Evolutionary conservation across 2,329 filamentous ascomycete genomes (phyloP).

Genomic region (Alternaria tenuissima): DNA sequence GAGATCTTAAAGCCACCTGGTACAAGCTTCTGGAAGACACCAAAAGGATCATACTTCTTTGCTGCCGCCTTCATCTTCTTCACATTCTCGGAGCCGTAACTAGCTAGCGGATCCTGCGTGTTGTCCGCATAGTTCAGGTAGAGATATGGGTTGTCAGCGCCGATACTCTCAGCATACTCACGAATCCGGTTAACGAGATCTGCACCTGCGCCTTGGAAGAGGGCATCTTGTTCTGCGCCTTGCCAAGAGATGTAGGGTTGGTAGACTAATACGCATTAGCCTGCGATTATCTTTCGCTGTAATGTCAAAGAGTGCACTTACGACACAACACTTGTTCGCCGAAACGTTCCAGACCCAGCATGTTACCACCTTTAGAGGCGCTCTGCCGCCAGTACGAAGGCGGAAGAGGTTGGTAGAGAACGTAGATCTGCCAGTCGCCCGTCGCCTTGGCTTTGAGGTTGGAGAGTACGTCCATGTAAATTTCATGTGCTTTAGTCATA

Average conservation of each 20-base stretch:
- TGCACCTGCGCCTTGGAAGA: slow-evolving; percentile 30
- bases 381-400: slow-evolving; percentile 48
- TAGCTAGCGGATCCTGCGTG: slow-evolving; percentile 28
- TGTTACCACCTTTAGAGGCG: slow-evolving; percentile 50
- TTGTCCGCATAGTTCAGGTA: slow-evolving; percentile 47
- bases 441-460: slow-evolving; percentile 39
- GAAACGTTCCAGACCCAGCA: slow-evolving; percentile 49
- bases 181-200: slow-evolving; percentile 25
- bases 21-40: slow-evolving; percentile 36
- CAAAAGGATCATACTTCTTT: slow-evolving; percentile 31
- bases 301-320: slow-evolving; percentile 7
- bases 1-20: slow-evolving; percentile 43
- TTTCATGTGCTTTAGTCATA: slow-evolving; percentile 49
- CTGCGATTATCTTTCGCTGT: not conserved
- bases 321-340: slow-evolving; percentile 24
- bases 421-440: slow-evolving; percentile 45
- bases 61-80: slow-evolving; percentile 31
- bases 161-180: slow-evolving; percentile 29
- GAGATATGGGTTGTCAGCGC: slow-evolving; percentile 34
- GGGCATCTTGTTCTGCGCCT: slow-evolving; percentile 27
- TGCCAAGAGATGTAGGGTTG: slow-evolving; percentile 35
- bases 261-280: slow-evolving; percentile 15
- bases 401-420: slow-evolving; percentile 52
- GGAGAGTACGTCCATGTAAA: slow-evolving; percentile 52
- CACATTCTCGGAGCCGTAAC: slow-evolving; percentile 32